Evolutionary conservation across 257 asterid genomes (phyloP), one percentile per base, ranked within the genome.

Genomic region (Anisodus acutangulus): DNA sequence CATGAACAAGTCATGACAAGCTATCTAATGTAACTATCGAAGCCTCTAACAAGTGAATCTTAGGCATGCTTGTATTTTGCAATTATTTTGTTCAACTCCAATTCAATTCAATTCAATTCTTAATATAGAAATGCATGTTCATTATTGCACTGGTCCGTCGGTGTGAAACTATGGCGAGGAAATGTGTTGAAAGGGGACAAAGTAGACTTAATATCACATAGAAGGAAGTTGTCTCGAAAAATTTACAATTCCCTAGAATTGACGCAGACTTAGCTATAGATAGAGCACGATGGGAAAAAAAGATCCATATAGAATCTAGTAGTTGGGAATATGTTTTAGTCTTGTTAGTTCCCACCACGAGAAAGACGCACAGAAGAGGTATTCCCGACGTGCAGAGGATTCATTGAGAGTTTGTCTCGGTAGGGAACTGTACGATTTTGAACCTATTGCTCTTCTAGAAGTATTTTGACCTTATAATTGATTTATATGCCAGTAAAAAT

Each of bases 91-190:
- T 41, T 47, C 81, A 26, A 51, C 26, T 51, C 35, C 35, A 31
- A 31, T 31, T 31, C 31, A 26, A 26, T 26, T 76, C 47, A 74
- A 74, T 31, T 35, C 55, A 74, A 49, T 11, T 13, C 60, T 11
- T 7, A 49, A 45, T 45, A 74, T 16, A 49, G 60, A 74, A 74
- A 49, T 22, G 16, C 57, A 47, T 74, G 47, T 51, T 76, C 81
- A 51, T 51, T 51, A 76, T 76, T 51, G n/a, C 81, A 76, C 78
- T 13, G 8, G 19, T 69, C 5, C 41, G 54, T 69, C 39, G 78
- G 54, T 69, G 53, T 16, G 78, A 37, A 41, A 67, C 78, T 69
- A 4, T 69, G 78, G 78, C 15, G 78, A 69, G 78, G 78, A 69
- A 39, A 39, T 69, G 78, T 15, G 78, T 69, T 69, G 8, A 69